Percentiles rank a stretch among this genome's conserved stretches.
Conservation (phyloP, 2,329 filamentous ascomycete species). For the Leptosphaerulina australis region DNA sequence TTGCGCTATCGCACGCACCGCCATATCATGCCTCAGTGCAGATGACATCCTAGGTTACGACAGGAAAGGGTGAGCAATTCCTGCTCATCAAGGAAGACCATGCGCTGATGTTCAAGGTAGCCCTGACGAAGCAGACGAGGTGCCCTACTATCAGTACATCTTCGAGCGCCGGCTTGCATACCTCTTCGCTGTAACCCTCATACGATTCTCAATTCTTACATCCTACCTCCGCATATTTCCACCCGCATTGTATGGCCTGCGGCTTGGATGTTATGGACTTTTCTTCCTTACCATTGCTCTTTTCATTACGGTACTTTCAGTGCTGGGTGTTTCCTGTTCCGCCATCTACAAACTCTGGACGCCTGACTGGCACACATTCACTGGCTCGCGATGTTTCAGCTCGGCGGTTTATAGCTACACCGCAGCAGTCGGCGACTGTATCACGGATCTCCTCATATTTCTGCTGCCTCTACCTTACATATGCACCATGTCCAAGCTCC, state of each 20-base stretch:
- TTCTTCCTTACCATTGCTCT: conserved; percentile 25
- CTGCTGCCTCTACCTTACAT: conserved; percentile 34
- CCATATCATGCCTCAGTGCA: conserved; percentile 38
- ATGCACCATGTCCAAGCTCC: conserved; percentile 31
- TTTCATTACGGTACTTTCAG: conserved; percentile 30
- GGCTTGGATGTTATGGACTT: conserved; percentile 26
- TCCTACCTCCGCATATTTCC: conserved; percentile 49
- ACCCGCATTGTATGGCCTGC: conserved; percentile 21
- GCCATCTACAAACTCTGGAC: conserved; percentile 37
- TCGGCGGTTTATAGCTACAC: conserved; percentile 35
- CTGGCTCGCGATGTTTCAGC: conserved; percentile 34
- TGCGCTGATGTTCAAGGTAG: conserved; percentile 14
- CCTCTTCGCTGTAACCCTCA: conserved; percentile 41
- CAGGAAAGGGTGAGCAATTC: conserved; percentile 27
- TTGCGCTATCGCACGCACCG: conserved; percentile 30
- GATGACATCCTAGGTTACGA: conserved; percentile 34
- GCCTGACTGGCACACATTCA: conserved; percentile 25
- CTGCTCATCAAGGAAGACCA: not conserved
- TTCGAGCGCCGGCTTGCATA: conserved; percentile 45
- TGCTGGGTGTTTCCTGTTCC: conserved; percentile 31
- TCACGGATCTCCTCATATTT: conserved; percentile 37
- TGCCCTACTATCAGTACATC: conserved; percentile 39
- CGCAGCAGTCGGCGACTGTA: conserved; percentile 36
- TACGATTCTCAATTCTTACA: conserved; percentile 43
- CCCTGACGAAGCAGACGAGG: conserved; percentile 25